Evolutionary conservation across 176 grass and related monocot species (phyloP), one percentile per base, ranked within the genome.

Genomic region (Aegilops tauschii): DNA sequence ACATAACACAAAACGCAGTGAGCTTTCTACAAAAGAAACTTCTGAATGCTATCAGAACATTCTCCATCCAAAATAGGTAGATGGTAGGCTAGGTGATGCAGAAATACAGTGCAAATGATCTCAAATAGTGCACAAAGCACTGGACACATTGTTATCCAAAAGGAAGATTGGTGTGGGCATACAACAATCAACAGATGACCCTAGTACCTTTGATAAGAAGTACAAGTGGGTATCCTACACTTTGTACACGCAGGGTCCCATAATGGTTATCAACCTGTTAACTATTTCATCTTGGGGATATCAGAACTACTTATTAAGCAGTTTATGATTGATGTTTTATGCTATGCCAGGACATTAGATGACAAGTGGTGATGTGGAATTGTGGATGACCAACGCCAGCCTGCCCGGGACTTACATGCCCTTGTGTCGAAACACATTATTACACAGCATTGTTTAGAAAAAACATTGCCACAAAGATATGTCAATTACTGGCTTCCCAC

Each of bases 11-110:
- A 71, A 64, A 31, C 17, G 4, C 9, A 25, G 11, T 29, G 76
- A 20, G 2, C 35, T 0, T 49, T 82, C 27, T 39, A 69, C 21
- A 12, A 64, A 2, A 3, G 1, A 4, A 29, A 17, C 5, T 75
- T 50, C 42, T 50, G 25, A 5, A 74, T 29, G 23, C 8, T 28
- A 49, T 50, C 42, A 76, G 8, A 56, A 77, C 8, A 31, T 32
- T 54, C 16, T 54, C 8, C 0, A 7, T 14, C 27, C 16, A 76
- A 76, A 50, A 20, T 8, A 83, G 16, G 54, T 3, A 31, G 16
- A 74, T 44, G 67, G 17, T 83, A 83, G 13, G 10, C 16, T 73
- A 62, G 16, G 36, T 83, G 52, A 35, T 83, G 27, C 14, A 83
- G 50, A 73, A 25, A 58, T 56, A 58, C 30, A 83, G 23, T 79